Conservation (phyloP, 2,329 filamentous ascomycete species). For the Penicillium sp. region DNA sequence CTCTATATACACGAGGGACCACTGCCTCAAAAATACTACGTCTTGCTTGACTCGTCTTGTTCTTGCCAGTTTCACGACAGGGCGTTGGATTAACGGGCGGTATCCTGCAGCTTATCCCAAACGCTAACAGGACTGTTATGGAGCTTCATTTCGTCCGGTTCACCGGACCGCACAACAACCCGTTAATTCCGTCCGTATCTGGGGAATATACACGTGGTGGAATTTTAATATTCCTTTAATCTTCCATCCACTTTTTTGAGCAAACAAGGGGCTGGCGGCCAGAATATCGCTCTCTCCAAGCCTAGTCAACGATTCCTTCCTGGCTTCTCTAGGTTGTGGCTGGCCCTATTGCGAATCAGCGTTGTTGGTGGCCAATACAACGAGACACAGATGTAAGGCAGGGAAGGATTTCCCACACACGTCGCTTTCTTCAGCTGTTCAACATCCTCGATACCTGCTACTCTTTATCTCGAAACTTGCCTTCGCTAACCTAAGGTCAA, state of each 20-base stretch:
- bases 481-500: background rate
- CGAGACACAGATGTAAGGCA: constrained; percentile 11
- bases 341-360: constrained; percentile 27
- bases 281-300: constrained; percentile 1
- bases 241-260: background rate
- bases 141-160: constrained; percentile 1
- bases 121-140: constrained; percentile 16
- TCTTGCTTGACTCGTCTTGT: constrained; percentile 5
- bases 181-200: constrained; percentile 10
- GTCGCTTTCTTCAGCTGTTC: constrained; percentile 12
- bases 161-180: background rate
- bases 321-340: constrained; percentile 22
- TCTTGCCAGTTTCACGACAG: constrained; percentile 37
- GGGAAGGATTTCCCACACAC: constrained; percentile 12
- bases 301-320: constrained; percentile 16
- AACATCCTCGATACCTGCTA: constrained; percentile 1
- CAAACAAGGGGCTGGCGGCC: constrained; percentile 8
- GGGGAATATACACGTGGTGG: constrained; percentile 26
- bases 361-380: constrained; percentile 19
- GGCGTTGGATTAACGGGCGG: constrained; percentile 40
- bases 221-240: constrained; percentile 16
- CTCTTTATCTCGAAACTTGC: constrained; percentile 1
- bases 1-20: background rate
- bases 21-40: constrained; percentile 9
- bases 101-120: constrained; percentile 37